A percentile compares a stretch with the other conserved stretches of the same genome.
phyloP scores from a whole-genome alignment of 169 alveolate genomes.

The Plasmodium blacklocki region DNA sequence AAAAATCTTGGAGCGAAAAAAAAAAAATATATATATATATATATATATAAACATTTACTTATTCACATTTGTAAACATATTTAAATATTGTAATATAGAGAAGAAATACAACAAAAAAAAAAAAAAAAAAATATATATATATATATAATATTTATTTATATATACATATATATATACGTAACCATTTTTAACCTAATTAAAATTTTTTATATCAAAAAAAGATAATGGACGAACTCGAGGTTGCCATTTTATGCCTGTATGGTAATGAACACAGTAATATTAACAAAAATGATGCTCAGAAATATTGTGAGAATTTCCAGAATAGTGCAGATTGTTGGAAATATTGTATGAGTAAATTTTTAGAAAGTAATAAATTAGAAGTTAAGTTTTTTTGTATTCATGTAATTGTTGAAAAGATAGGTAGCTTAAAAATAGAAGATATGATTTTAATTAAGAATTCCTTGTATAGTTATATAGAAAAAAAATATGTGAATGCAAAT shows the following conservation, averaged over 20 bases:
- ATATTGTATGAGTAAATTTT: slow-evolving; percentile 46
- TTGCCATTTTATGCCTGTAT: slow-evolving; percentile 70
- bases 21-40: too few relatives aligned
- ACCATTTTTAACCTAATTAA: not conserved
- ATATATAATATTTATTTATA: too few relatives aligned
- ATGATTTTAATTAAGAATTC: slow-evolving; percentile 32
- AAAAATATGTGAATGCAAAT: slow-evolving; percentile 44
- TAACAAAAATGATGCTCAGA: slow-evolving; percentile 64
- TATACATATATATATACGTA: not conserved
- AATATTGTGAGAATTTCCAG: slow-evolving; percentile 58
- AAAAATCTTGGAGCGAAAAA: too few relatives aligned
- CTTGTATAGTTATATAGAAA: slow-evolving; percentile 42
- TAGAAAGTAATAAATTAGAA: slow-evolving; percentile 36
- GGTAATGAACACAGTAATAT: slow-evolving; percentile 38
- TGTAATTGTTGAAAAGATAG: slow-evolving; percentile 42
- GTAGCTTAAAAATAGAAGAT: slow-evolving; percentile 36
- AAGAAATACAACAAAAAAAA: too few relatives aligned
- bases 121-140: too few relatives aligned
- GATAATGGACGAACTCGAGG: slow-evolving; percentile 70
- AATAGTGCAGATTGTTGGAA: slow-evolving; percentile 63
- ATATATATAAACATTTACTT: too few relatives aligned
- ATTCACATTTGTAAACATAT: too few relatives aligned
- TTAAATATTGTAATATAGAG: too few relatives aligned
- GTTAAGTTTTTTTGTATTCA: slow-evolving; percentile 66
- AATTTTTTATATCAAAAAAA: not conserved